Evolutionary conservation across 495 filamentous ascomycete species (phyloP).

Genomic region (Articulospora tetracladia): DNA sequence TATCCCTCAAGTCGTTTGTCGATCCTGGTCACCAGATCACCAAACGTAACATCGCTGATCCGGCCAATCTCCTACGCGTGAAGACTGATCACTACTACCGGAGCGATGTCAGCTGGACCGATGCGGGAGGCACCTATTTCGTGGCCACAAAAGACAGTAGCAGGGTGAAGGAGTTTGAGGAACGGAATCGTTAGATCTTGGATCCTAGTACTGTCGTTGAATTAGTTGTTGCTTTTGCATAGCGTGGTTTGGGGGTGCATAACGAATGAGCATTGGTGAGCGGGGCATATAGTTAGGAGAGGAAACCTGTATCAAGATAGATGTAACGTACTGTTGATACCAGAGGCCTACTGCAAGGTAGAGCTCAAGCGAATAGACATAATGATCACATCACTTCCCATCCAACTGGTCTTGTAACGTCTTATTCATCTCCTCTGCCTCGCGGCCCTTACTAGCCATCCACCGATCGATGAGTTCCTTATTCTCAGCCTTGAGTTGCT

Average conservation of each 20-base stretch:
- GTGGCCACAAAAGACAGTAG: slow-evolving; percentile 77
- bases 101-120: slow-evolving; percentile 88
- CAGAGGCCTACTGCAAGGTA: background rate
- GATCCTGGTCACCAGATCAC: slow-evolving; percentile 65
- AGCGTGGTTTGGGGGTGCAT: background rate
- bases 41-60: slow-evolving; percentile 64
- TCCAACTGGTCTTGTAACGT: slow-evolving; percentile 12
- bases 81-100: slow-evolving; percentile 69
- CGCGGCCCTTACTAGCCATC: slow-evolving; percentile 81
- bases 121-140: slow-evolving; percentile 76
- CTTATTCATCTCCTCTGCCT: slow-evolving; percentile 86
- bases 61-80: slow-evolving; percentile 74
- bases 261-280: background rate
- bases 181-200: background rate
- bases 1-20: slow-evolving; percentile 80
- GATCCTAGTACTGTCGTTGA: background rate
- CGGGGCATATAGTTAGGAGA: background rate
- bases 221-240: slow-evolving; percentile 6
- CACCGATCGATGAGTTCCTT: slow-evolving; percentile 83
- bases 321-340: slow-evolving; percentile 1
- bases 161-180: slow-evolving; percentile 14
- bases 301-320: background rate
- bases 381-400: background rate
- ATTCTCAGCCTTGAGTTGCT: slow-evolving; percentile 75
- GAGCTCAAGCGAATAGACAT: background rate